Base-by-base conservation (phyloP, 2,329 filamentous ascomycete genomes). In the Cylindrodendrum hubeiense region DNA sequence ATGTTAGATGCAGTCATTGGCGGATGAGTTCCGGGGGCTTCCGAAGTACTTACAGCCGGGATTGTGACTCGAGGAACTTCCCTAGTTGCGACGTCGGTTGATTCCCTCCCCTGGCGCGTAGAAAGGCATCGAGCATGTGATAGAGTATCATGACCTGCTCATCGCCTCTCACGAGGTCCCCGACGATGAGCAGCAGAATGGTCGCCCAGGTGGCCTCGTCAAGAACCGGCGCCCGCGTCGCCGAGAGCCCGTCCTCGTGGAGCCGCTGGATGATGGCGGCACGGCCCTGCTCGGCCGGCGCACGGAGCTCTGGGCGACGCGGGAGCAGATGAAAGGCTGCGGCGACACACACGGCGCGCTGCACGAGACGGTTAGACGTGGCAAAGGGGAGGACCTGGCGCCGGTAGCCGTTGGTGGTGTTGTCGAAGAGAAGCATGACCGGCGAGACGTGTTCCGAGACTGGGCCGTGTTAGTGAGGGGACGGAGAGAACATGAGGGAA, bases 121-220 rank as follows among this genome's bases (percentile, higher is more conserved):
- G 30, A 26, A 65, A 57, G 3, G 63, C 63, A 49, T 65, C 63
- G 26, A 65, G 58, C 63, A 65, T 65, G 34, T 65, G 63, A 24
- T 65, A 65, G 22, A 65, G 15, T 2, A 65, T 65, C 63, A 65
- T 65, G 57, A 65, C 58, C 50, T 65, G 63, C 58, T 65, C 63
- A 33, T 65, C 63, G 15, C 63, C 63, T 8, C 57, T 49, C 10
- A 65, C 53, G 5, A 65, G 46, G 33, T 65, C 63, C 1, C 57
- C 63, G 8, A 65, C 63, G 21, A 62, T 65, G 4, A 65, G 52
- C 24, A 65, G 52, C 22, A 65, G 7, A 19, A 65, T 65, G 26
- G 63, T 65, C 10, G 63, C 63, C 63, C 63, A 65, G 9, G 63
- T 65, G 2, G 57, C 50, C 13, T 62, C 63, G 30, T 65, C 63